Evolutionary conservation across 2,329 filamentous ascomycete genomes (phyloP).

Genomic region (Aspergillus phoenicis): DNA sequence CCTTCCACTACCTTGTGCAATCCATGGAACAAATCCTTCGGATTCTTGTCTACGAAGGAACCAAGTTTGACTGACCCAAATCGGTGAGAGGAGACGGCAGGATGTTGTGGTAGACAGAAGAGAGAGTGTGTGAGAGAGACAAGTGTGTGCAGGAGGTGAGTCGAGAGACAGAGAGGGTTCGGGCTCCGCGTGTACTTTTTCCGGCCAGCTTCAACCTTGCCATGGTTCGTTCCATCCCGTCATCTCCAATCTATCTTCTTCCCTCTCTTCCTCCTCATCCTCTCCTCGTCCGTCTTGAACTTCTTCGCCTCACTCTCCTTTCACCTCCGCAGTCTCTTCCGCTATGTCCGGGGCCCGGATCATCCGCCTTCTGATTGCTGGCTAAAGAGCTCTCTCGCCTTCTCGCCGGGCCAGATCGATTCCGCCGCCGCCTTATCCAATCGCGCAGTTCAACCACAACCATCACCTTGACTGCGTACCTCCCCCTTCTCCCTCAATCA

Average conservation of each 20-base stretch:
- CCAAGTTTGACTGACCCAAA: not conserved
- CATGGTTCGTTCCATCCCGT: not conserved
- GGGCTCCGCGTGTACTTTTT: constrained; percentile 9
- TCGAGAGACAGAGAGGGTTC: no score
- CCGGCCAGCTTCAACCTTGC: not conserved
- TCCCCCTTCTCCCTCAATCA: constrained; percentile 4
- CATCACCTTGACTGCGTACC: constrained; percentile 12
- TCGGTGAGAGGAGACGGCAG: not conserved
- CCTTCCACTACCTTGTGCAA: not conserved
- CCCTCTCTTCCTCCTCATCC: not conserved
- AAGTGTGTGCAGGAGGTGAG: no score
- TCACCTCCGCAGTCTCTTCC: not conserved
- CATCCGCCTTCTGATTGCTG: constrained; percentile 11
- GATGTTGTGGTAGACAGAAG: no score
- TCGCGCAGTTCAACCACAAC: constrained; percentile 18
- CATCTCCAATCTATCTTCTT: not conserved
- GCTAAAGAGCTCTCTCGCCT: constrained; percentile 12
- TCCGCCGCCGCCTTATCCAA: not conserved
- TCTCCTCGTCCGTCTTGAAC: not conserved
- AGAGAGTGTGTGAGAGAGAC: no score
- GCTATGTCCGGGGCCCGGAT: constrained; percentile 15
- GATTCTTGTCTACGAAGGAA: not conserved
- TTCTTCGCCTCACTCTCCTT: not conserved
- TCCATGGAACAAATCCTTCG: not conserved
- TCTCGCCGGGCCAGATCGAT: constrained; percentile 1